Evolutionary conservation across 768 basidiomycete species (phyloP).

Genomic region (Hygrophoropsis aurantiaca): DNA sequence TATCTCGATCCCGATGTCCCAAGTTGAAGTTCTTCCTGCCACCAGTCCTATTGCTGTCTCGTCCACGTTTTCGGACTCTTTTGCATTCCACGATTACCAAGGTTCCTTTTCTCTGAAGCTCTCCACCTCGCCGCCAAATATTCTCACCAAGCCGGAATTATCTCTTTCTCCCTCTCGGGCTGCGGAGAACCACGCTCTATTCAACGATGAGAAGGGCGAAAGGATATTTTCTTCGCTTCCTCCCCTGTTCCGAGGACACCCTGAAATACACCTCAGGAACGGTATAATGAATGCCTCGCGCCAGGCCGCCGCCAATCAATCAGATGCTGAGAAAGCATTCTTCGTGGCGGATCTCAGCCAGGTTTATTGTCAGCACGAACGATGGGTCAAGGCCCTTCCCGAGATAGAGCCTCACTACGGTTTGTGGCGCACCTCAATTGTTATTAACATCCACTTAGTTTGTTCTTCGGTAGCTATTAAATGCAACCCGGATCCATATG

Average conservation of each 20-base stretch:
- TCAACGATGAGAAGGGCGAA: constrained; percentile 32
- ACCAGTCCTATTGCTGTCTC: constrained; percentile 27
- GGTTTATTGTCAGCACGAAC: constrained; percentile 80
- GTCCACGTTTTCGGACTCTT: constrained; percentile 28
- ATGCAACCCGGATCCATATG: constrained; percentile 96
- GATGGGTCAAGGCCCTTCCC: constrained; percentile 78
- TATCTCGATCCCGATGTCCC: constrained; percentile 49
- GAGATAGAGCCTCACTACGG: constrained; percentile 95
- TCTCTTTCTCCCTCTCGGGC: constrained; percentile 39
- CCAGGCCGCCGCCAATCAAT: constrained; percentile 49
- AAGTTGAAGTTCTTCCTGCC: constrained; percentile 47
- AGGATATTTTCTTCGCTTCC: constrained; percentile 62
- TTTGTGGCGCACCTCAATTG: constrained; percentile 37
- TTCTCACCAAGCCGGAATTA: constrained; percentile 52
- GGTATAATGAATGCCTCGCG: constrained; percentile 70
- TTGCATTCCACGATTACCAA: constrained; percentile 11
- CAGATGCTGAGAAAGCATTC: constrained; percentile 90
- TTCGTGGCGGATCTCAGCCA: constrained; percentile 93
- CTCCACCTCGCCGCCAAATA: constrained; percentile 8
- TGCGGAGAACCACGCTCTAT: background rate
- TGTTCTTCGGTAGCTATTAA: constrained; percentile 71
- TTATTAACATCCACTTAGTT: constrained; percentile 25
- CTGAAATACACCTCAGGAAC: constrained; percentile 71
- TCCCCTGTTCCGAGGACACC: constrained; percentile 64
- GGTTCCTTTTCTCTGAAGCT: constrained; percentile 6